These are phyloP conservation scores for Lecanicillium sp. DNA, from an alignment of 2,329 filamentous ascomycete genomes.

Conservation along the genomic window DNA sequence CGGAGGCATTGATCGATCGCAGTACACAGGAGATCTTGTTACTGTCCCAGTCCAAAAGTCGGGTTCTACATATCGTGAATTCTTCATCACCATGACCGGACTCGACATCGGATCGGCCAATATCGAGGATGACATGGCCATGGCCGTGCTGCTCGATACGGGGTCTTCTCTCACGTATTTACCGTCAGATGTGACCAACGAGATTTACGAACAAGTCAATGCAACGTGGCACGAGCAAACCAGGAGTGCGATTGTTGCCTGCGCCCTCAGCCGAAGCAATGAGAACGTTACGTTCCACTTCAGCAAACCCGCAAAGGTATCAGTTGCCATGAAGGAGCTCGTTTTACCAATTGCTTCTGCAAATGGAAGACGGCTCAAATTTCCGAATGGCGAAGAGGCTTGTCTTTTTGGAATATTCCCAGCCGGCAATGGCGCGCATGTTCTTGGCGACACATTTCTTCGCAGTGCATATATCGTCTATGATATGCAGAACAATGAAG, in stretches of 20 bases:
- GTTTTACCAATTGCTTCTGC: slow-evolving; percentile 47
- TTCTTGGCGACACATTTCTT: slow-evolving; percentile 70
- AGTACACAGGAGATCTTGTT: slow-evolving; percentile 56
- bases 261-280: slow-evolving; percentile 39
- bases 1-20: slow-evolving; percentile 64
- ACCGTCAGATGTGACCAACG: slow-evolving; percentile 46
- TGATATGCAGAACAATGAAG: slow-evolving; percentile 64
- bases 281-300: slow-evolving; percentile 47
- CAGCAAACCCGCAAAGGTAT: slow-evolving; percentile 42
- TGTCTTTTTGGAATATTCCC: slow-evolving; percentile 65
- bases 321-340: slow-evolving; percentile 53
- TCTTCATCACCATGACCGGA: slow-evolving; percentile 63
- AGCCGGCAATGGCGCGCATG: slow-evolving; percentile 46
- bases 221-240: slow-evolving; percentile 50
- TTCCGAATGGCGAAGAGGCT: slow-evolving; percentile 46
- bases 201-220: slow-evolving; percentile 52
- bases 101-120: slow-evolving; percentile 39
- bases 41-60: slow-evolving; percentile 61
- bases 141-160: slow-evolving; percentile 65
- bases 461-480: slow-evolving; percentile 71
- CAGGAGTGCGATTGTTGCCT: slow-evolving; percentile 57
- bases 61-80: slow-evolving; percentile 49
- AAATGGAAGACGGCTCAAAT: slow-evolving; percentile 42
- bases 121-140: slow-evolving; percentile 43
- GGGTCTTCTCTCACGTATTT: slow-evolving; percentile 64